Evolutionary conservation across 2,329 filamentous ascomycete species (phyloP).

Genomic region (Trichoderma guizhouense): DNA sequence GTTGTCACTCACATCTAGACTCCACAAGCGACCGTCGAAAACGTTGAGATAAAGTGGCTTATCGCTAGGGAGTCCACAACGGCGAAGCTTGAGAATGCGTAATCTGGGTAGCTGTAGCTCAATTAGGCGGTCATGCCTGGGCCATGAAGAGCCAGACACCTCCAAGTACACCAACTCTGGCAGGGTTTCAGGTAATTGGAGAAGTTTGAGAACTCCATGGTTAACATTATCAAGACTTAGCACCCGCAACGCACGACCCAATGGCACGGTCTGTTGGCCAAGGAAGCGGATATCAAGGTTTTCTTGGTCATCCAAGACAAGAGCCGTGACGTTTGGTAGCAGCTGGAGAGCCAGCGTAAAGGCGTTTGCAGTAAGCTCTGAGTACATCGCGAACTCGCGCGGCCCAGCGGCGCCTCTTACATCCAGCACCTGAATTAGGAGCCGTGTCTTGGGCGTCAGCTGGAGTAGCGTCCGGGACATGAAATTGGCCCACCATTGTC

Average conservation of each 20-base stretch:
- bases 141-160: constrained; percentile 48
- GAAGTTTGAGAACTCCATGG: constrained; percentile 34
- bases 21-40: constrained; percentile 49
- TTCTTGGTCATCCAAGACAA: constrained; percentile 47
- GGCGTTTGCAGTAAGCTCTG: constrained; percentile 35
- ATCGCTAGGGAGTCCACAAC: constrained; percentile 45
- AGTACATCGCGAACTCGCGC: constrained; percentile 40
- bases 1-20: constrained; percentile 54
- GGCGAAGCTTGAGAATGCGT: constrained; percentile 49
- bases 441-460: constrained; percentile 38
- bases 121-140: constrained; percentile 32
- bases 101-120: constrained; percentile 41
- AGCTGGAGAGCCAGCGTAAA: constrained; percentile 37
- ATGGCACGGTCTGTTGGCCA: constrained; percentile 14
- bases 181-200: constrained; percentile 29
- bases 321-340: constrained; percentile 44
- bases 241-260: constrained; percentile 28
- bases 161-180: constrained; percentile 50
- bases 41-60: constrained; percentile 27
- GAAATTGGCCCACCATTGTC: constrained; percentile 49
- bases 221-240: constrained; percentile 46
- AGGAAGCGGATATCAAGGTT: constrained; percentile 43
- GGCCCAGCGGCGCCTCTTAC: constrained; percentile 40
- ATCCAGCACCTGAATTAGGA: constrained; percentile 47
- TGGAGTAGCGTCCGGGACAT: constrained; percentile 37